These are phyloP conservation scores for Metarhizium sp. DNA, from an alignment of 2,329 filamentous ascomycete genomes.

Conservation along the genomic window DNA sequence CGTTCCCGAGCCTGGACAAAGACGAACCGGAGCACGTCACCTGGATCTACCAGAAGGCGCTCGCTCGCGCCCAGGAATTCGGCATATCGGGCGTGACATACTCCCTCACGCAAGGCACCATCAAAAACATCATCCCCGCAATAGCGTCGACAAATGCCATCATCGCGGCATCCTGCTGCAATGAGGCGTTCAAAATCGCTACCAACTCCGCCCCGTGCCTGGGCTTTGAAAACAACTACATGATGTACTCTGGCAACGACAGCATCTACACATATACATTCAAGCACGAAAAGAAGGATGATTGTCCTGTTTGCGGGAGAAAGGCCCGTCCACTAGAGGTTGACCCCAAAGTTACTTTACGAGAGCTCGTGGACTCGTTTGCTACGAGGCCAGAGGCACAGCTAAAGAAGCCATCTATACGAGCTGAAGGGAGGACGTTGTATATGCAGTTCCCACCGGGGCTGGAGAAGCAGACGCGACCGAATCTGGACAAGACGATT, in stretches of 20 bases:
- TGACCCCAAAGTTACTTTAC: slow-evolving; percentile 61
- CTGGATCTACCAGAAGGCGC: slow-evolving; percentile 88
- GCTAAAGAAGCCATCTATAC: slow-evolving; percentile 84
- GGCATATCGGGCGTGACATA: slow-evolving; percentile 90
- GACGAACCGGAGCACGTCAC: slow-evolving; percentile 94
- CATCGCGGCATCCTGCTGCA: slow-evolving; percentile 90
- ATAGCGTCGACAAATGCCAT: slow-evolving; percentile 98
- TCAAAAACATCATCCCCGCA: slow-evolving; percentile 98
- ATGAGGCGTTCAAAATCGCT: slow-evolving; percentile 91
- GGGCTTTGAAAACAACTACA: slow-evolving; percentile 78
- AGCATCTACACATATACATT: slow-evolving; percentile 97
- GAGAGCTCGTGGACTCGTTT: slow-evolving; percentile 77
- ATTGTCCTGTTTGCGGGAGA: slow-evolving; percentile 90
- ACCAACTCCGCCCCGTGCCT: slow-evolving; percentile 74
- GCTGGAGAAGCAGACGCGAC: slow-evolving; percentile 74
- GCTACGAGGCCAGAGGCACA: slow-evolving; percentile 80
- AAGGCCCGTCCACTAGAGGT: slow-evolving; percentile 66
- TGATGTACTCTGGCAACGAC: slow-evolving; percentile 98
- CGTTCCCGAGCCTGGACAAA: slow-evolving; percentile 79
- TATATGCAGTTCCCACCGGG: slow-evolving; percentile 82
- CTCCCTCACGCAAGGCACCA: slow-evolving; percentile 88
- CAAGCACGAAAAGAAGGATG: slow-evolving; percentile 83
- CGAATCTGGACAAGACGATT: slow-evolving; percentile 73
- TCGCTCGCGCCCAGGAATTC: slow-evolving; percentile 75
- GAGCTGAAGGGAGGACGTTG: slow-evolving; percentile 69